Conservation (phyloP, 176 grass and related monocot genomes). For the Triticum timopheevii region DNA sequence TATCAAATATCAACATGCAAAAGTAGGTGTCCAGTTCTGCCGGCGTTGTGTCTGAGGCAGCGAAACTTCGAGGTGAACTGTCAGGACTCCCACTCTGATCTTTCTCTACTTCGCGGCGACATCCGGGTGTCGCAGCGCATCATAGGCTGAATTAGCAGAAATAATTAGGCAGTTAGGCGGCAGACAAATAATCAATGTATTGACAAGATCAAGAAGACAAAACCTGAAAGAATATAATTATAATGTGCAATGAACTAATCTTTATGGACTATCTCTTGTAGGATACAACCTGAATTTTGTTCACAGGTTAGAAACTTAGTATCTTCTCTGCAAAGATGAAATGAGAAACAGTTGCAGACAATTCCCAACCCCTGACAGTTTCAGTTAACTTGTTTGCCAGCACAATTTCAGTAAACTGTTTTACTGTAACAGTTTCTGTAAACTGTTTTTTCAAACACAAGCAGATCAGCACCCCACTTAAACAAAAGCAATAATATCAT, state of each 20-base stretch:
- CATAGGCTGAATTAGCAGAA: neutral
- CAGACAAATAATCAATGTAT: neutral
- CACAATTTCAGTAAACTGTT: neutral
- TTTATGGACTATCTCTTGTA: neutral
- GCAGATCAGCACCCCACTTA: neutral
- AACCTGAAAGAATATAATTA: neutral
- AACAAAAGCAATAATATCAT: neutral
- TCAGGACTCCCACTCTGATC: too few relatives aligned
- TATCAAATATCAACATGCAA: neutral
- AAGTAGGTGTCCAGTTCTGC: neutral
- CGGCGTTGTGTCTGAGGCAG: neutral
- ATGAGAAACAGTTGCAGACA: neutral
- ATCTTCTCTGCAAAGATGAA: neutral
- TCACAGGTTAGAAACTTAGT: neutral
- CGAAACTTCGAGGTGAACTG: neutral
- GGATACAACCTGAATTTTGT: neutral
- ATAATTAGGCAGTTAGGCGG: neutral
- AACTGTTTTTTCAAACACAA: neutral
- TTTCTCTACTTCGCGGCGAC: neutral
- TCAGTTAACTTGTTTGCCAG: neutral
- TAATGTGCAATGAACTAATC: neutral
- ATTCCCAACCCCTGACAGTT: neutral
- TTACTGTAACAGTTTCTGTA: neutral
- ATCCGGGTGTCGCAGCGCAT: neutral
- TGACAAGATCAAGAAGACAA: neutral